Conservation (phyloP, 306 rosid genomes). For the Prunus dulcis region DNA sequence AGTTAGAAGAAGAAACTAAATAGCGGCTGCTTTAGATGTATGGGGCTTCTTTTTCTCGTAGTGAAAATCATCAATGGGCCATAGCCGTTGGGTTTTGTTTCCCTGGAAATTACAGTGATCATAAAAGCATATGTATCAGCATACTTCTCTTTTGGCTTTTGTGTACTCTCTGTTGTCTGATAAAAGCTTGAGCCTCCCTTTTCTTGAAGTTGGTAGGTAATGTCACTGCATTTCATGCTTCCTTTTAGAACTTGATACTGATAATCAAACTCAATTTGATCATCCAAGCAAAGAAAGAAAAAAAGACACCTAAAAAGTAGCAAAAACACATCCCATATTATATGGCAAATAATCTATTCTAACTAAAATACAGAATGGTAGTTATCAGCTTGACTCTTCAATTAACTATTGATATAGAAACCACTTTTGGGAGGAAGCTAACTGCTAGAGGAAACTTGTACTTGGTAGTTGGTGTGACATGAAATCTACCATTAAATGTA, state of each 20-base stretch:
- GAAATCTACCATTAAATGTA: not conserved
- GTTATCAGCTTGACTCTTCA: slow-evolving; percentile 1
- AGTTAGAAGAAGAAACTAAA: not conserved
- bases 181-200: slow-evolving; percentile 9
- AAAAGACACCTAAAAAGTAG: not conserved
- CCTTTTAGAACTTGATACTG: slow-evolving; percentile 9
- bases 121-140: not conserved
- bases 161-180: not conserved
- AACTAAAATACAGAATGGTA: not conserved
- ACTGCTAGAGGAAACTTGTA: not conserved
- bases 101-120: slow-evolving; percentile 5
- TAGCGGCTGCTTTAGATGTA: not conserved
- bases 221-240: slow-evolving; percentile 14
- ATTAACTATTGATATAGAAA: not conserved
- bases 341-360: not conserved
- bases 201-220: slow-evolving; percentile 13
- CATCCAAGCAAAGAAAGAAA: no score
- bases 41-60: not conserved
- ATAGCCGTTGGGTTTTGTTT: slow-evolving; percentile 41
- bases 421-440: not conserved
- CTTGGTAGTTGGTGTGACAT: slow-evolving; percentile 3
- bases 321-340: not conserved
- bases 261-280: slow-evolving; percentile 4
- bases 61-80: slow-evolving; percentile 32
- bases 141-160: not conserved